Evolutionary conservation across 2,329 filamentous ascomycete species (phyloP), one percentile per base, ranked within the genome.

Genomic region (Metarhizium brunneum): DNA sequence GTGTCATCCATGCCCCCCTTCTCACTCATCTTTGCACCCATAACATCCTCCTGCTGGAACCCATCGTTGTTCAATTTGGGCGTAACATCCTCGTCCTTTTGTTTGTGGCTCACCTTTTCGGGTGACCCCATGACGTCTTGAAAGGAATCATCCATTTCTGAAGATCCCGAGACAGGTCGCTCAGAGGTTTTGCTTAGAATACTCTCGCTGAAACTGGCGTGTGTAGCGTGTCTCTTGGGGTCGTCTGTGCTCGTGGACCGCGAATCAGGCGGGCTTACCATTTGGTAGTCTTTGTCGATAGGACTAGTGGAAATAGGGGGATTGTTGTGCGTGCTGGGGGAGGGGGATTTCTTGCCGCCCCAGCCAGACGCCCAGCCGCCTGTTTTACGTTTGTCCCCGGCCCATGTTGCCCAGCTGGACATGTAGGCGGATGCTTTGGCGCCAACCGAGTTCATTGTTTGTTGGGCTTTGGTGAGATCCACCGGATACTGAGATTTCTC

Each of bases 321-420:
- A 48, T 58, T 8, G 68, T 71, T 45, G 16, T 45, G 42, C 38
- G 14, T 5, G 64, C 64, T 18, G 65, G 65, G 63, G 67, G 25
- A 32, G 13, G 69, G 38, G 56, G 36, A 56, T 51, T 62, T 56
- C 18, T 68, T 65, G 61, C 67, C 69, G 43, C 72, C 71, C 68
- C 73, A 75, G 49, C 69, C 69, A 29, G 64, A 68, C 29, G 68
- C 77, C 65, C 76, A 73, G 50, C 71, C 77, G n/a, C 69, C 73
- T 3, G 66, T 66, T 65, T 86, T 88, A 59, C 86, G 78, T 73
- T 92, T 92, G 73, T 94, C 88, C 52, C 85, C 85, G 2, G 85
- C 84, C 85, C 85, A 88, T 0, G 76, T 71, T 1, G 84, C 82
- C 85, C 85, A 88, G 62, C 83, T 86, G 43, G 82, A 84, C 62